Base-by-base conservation (phyloP, 2,329 filamentous ascomycete genomes). In the Colletotrichum kahawae region DNA sequence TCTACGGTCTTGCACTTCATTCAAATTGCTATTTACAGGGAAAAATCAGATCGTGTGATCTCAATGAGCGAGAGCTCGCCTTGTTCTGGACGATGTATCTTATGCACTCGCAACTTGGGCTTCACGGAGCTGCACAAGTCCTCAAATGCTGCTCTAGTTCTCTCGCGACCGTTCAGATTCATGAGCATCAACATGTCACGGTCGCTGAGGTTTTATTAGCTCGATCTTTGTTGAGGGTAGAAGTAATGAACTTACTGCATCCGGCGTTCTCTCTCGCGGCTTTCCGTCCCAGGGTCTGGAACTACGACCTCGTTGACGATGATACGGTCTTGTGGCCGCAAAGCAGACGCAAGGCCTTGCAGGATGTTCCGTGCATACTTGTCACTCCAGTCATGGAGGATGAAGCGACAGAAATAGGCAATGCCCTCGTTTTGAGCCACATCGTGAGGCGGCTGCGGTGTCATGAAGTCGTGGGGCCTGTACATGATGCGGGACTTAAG, bases 381-480 rank as follows among this genome's bases (percentile, higher is more conserved):
- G 31, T 89, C 86, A 0, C 85, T 82, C 88, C 87, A 90, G 78
- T 89, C 87, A 76, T 90, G 88, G 5, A 90, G 77, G 24, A 90
- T 88, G 73, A 84, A 83, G 33, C 87, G 86, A 76, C 90, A 82
- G 54, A 89, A 82, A 77, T 88, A 90, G 9, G 68, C 68, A 21
- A 70, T 66, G 8, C 68, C 48, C 24, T 66, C 68, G 13, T 31
- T 18, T 10, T 12, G 60, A 12, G 29, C 59, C 14, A 86, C 81
- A 27, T 84, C 81, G 14, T 78, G 60, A n/a, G 48, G 54, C 4
- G 78, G 78, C 62, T 82, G 78, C 1, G 78, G 77, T n/a, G 68
- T 63, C 65, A 80, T 80, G 63, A 81, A 81, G 68, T 83, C 77
- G 57, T 81, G 79, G 3, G 48, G 64, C 48, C 75, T 33, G 71